These are phyloP conservation scores for Chrysosporium queenslandicum DNA, from an alignment of 2,329 filamentous ascomycete species.

Conservation along the genomic window DNA sequence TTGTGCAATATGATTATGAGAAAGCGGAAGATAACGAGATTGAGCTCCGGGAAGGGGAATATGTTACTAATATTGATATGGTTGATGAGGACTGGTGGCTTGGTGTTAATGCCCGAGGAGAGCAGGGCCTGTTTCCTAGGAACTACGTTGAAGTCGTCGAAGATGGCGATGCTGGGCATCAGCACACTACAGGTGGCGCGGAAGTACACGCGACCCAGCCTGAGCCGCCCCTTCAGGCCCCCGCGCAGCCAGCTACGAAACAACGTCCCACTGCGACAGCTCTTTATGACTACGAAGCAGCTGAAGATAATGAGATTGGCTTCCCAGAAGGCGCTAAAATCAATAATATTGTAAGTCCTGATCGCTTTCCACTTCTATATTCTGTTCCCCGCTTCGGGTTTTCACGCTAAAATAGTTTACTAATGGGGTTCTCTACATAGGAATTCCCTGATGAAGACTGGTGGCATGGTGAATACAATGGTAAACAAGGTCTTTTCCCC, in stretches of 20 bases:
- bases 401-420: too few relatives aligned
- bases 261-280: conserved; percentile 64
- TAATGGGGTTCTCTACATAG: conserved; percentile 31
- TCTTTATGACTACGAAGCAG: conserved; percentile 91
- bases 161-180: conserved; percentile 39
- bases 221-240: conserved; percentile 18
- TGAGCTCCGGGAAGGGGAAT: conserved; percentile 77
- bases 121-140: conserved; percentile 85
- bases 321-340: conserved; percentile 86
- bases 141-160: conserved; percentile 89
- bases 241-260: conserved; percentile 27
- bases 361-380: background rate
- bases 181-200: conserved; percentile 26
- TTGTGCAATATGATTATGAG: conserved; percentile 91
- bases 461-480: conserved; percentile 86
- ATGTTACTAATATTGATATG: conserved; percentile 87
- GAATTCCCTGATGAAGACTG: conserved; percentile 98
- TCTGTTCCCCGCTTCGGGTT: too few relatives aligned
- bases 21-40: conserved; percentile 97
- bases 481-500: conserved; percentile 70
- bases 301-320: conserved; percentile 76
- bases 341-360: conserved; percentile 61
- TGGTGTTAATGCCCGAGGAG: conserved; percentile 75
- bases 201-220: conserved; percentile 30
- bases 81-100: conserved; percentile 99